Base-by-base conservation (phyloP, 768 basidiomycete genomes). In the Kwoniella heveanensis region DNA sequence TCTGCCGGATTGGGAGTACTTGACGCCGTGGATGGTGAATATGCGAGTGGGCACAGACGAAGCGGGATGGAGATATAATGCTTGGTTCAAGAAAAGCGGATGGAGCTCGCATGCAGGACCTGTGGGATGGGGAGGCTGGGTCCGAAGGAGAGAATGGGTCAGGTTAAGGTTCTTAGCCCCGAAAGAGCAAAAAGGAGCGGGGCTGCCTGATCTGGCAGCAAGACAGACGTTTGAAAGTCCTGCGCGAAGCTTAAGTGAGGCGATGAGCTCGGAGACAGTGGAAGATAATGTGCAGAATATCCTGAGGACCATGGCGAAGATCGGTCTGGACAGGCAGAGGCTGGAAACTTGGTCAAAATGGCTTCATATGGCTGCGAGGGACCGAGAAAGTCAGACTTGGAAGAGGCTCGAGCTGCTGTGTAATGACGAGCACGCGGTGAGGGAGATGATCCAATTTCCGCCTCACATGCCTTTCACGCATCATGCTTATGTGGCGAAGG, bases 1-100 rank as follows among this genome's bases (percentile, higher is more conserved):
- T 8, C 63, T 69, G 22, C 76, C 76, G 2, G 66, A 62, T 24
- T 77, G 76, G 76, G 48, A 56, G 55, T 77, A 67, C 62, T 24
- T 77, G 8, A 74, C 73, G 8, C 71, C 73, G 6, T 77, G 76
- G 76, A 72, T 77, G 71, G 66, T 73, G 59, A 77, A 77, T 46
- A 77, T 77, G 76, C 66, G 70, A 2, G 54, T 54, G 13, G 73
- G 71, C 15, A 72, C 76, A 10, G 76, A 77, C 56, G 76, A 77
- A 58, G 48, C 50, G 24, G 76, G 76, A n/a, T 77, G 76, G 76
- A 57, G 69, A 54, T 77, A 77, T 50, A 77, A 77, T 57, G 69
- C 69, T 22, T 73, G 71, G 71, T 77, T 77, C 63, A 70, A 63
- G 57, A 54, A 51, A 25, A 67, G 44, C 53, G 73, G 73, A 15